These are phyloP conservation scores for Calonectria crousiana DNA, from an alignment of 2,329 filamentous ascomycete species.

Conservation along the genomic window DNA sequence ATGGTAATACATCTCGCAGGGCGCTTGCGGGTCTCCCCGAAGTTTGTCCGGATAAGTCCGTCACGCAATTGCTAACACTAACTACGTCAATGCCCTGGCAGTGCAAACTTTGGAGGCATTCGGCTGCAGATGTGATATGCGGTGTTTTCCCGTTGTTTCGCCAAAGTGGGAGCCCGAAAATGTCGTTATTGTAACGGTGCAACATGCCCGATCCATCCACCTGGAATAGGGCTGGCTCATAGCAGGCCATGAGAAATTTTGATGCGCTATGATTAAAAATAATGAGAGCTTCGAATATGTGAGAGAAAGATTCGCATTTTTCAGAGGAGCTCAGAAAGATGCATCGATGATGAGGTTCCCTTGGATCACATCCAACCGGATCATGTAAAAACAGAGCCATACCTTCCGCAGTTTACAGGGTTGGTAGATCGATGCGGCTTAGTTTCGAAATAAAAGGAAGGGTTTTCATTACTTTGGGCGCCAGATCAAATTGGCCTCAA, in stretches of 20 bases:
- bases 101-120: neutral
- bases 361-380: neutral
- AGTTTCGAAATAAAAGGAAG: neutral
- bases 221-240: neutral
- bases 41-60: neutral
- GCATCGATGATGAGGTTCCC: neutral
- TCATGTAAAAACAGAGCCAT: neutral
- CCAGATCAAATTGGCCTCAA: no score
- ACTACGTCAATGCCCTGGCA: neutral
- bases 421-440: neutral
- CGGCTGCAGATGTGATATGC: neutral
- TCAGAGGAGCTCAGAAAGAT: no score
- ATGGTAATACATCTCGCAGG: neutral
- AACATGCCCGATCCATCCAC: neutral
- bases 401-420: no score
- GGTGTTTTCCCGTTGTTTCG: neutral
- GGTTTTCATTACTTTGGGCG: no score
- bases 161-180: neutral
- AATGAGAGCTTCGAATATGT: no score
- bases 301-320: no score
- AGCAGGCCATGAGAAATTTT: neutral
- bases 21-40: neutral
- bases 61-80: neutral
- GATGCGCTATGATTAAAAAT: no score
- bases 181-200: neutral